Evolutionary conservation across 192 early-diverging fungal species (phyloP), one percentile per base, ranked within the genome.

Genomic region (Linnemannia elongata): DNA sequence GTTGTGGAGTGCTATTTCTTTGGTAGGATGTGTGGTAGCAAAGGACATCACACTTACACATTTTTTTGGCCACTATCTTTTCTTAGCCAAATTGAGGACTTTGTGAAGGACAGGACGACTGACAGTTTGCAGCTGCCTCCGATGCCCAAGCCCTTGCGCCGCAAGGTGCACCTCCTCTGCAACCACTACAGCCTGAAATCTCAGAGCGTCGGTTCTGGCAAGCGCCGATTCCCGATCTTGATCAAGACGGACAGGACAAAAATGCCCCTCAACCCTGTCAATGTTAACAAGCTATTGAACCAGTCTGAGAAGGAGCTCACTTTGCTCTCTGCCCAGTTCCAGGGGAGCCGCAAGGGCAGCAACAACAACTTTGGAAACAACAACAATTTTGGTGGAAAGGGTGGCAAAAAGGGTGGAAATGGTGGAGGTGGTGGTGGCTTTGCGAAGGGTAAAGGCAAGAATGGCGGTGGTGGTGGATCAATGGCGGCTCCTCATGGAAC

Each of bases 181-280:
- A 89, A 82, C 33, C 83, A 86, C 35, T 92, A 92, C 54, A 90
- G 90, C 49, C 60, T 92, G 10, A 87, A 81, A 71, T 91, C 89
- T 3, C 83, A 88, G 54, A 92, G 91, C 60, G 45, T 87, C 76
- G 91, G 91, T 8, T 85, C 89, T 22, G 88, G 90, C 78, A 81
- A 77, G 30, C 78, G 82, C 27, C 76, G 81, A 30, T 88, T 79
- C 57, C 81, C 90, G 15, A 74, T 89, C 36, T 69, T 91, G 75
- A 88, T 88, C 60, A 92, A 92, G 73, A 91, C 90, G 5, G 77
- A 89, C 27, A 79, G 82, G 18, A 90, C 90, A 12, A 79, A 74
- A 39, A 83, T 91, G 71, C 91, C 91, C 30, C 71, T 55, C 6
- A 89, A 90, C 72, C 85, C 89, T 47, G 81, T 86, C 24, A 85